Base-by-base conservation (phyloP, 1,284 basidiomycete species). In the Pseudozyma tsukubaensis region DNA sequence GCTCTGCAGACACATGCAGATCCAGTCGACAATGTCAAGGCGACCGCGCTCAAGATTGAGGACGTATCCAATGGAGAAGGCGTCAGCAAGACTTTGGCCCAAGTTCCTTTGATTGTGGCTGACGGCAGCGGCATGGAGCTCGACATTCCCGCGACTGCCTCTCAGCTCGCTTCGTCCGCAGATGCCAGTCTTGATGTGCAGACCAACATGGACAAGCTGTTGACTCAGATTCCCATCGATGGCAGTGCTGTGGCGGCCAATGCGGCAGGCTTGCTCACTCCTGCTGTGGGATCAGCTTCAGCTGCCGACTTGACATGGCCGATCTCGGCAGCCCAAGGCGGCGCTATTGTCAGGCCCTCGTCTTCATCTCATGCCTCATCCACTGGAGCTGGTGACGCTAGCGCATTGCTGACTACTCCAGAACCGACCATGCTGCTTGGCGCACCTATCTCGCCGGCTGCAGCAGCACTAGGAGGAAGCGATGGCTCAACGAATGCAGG, bases 181-280 rank as follows among this genome's bases (percentile, higher is more conserved):
- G 34, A 55, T 24, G 35, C 50, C 29, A 32, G 40, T 24, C 36
- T 69, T 1, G 67, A 70, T 16, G 19, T 54, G 11, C 57, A 56
- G 37, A 64, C 37, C 45, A 60, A 47, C 35, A 70, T 70, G 67
- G 67, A 70, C 4, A 70, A 70, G 61, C 58, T 70, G 42, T 53
- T 70, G 3, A 56, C 47, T 4, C 48, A 53, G 36, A 59, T 70
- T 57, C 67, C 61, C 4, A 48, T 70, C 2, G 42, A 60, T n/a
- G 61, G 57, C 21, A n/a, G 32, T 9, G 50, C 51, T 18, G 51
- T 55, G 9, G 21, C 47, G 2, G 37, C 48, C 43, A 44, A 45
- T 16, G 50, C 50, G 14, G 55, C 59, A 9, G 55, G 50, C 7
- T 54, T 68, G 55, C 55, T 68, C n/a, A 50, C 65, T 18, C 50